Conservation (phyloP, 768 basidiomycete genomes). For the Lactarius hengduanensis region DNA sequence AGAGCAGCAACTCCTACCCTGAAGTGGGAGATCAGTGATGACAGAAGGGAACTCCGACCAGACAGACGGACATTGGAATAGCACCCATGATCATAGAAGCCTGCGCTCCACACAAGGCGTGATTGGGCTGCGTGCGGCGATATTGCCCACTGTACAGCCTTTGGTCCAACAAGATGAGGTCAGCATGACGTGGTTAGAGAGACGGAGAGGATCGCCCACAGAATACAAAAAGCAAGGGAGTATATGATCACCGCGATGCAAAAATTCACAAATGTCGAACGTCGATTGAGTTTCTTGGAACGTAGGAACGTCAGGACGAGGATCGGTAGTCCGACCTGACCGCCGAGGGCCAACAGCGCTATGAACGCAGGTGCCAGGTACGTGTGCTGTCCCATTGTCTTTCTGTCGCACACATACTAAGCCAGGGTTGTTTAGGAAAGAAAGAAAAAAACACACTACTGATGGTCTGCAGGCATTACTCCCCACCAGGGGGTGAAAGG, state of each 20-base stretch:
- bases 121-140: conserved; percentile 32
- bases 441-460: not conserved
- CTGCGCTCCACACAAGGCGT: conserved; percentile 47
- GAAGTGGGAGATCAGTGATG: conserved; percentile 13
- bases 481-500: not conserved
- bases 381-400: conserved; percentile 17
- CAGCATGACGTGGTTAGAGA: not conserved
- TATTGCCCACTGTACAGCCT: conserved; percentile 38
- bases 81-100: conserved; percentile 53
- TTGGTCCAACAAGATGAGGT: conserved; percentile 20
- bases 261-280: conserved; percentile 56
- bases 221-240: conserved; percentile 50
- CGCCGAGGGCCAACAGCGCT: conserved; percentile 49
- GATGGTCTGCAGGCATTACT: not conserved
- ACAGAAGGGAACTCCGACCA: conserved; percentile 1
- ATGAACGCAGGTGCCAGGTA: conserved; percentile 43
- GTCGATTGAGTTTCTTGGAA: conserved; percentile 44
- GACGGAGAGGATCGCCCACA: conserved; percentile 40
- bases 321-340: conserved; percentile 51
- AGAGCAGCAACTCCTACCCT: conserved; percentile 46
- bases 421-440: not conserved
- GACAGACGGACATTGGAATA: conserved; percentile 48
- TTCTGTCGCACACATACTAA: not conserved
- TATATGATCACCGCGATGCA: conserved; percentile 56
- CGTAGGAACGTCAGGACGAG: conserved; percentile 47